These are phyloP conservation scores for Testicularia cyperi DNA, from an alignment of 1,284 basidiomycete species.

Conservation along the genomic window DNA sequence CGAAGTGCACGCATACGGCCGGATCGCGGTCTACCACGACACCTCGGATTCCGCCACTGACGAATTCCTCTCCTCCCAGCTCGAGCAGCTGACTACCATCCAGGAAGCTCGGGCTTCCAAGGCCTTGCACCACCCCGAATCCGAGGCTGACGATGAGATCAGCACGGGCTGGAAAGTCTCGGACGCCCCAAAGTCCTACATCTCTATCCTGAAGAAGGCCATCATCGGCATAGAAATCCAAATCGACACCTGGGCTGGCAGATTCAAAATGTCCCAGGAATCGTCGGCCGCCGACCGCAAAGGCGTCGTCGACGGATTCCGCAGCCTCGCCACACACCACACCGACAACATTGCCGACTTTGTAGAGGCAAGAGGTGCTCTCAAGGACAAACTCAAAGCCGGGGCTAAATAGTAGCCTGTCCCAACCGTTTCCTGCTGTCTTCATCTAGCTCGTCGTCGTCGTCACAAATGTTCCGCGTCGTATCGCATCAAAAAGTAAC, in stretches of 20 bases:
- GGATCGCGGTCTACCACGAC: not conserved
- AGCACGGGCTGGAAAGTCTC: slow-evolving; percentile 56
- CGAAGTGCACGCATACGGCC: slow-evolving; percentile 34
- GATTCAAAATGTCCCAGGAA: slow-evolving; percentile 63
- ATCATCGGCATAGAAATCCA: slow-evolving; percentile 62
- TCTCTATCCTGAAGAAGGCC: slow-evolving; percentile 60
- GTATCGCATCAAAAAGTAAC: no score
- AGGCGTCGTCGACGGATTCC: slow-evolving; percentile 61
- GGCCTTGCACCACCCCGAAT: no score
- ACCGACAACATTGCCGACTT: slow-evolving; percentile 1
- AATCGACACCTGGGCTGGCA: slow-evolving; percentile 60
- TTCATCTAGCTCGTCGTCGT: no score
- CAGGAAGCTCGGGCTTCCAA: slow-evolving; percentile 2
- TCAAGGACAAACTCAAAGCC: no score
- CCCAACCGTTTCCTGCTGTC: no score
- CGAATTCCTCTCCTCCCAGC: slow-evolving; percentile 1
- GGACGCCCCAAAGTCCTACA: slow-evolving; percentile 61
- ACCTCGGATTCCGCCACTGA: not conserved
- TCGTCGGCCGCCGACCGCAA: slow-evolving; percentile 57
- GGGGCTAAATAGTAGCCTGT: no score
- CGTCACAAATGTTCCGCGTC: no score
- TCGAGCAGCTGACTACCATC: slow-evolving; percentile 6
- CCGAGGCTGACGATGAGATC: not conserved
- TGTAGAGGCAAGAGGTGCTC: slow-evolving; percentile 2
- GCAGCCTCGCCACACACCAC: slow-evolving; percentile 33